Conservation (phyloP, 129 eudicot species). For the Arctium lappa region DNA sequence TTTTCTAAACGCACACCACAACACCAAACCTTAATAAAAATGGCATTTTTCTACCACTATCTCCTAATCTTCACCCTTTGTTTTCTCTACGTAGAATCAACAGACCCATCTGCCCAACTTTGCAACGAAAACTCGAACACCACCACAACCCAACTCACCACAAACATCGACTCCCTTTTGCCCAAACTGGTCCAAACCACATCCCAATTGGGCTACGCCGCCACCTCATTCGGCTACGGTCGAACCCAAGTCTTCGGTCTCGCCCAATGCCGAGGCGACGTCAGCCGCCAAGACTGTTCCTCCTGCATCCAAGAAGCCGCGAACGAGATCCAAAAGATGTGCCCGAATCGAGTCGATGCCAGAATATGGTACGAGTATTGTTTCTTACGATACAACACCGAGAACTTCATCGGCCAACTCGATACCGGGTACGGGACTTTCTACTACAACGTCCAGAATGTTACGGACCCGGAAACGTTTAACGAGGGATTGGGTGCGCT, state of each 20-base stretch:
- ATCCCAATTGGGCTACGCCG: slow-evolving; percentile 38
- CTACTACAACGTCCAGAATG: slow-evolving; percentile 47
- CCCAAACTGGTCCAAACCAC: slow-evolving; percentile 38
- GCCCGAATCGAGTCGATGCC: slow-evolving; percentile 64
- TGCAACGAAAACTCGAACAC: slow-evolving; percentile 39
- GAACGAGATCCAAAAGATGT: slow-evolving; percentile 31
- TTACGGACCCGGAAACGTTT: slow-evolving; percentile 51
- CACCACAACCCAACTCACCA: slow-evolving; percentile 24
- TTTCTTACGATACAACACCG: slow-evolving; percentile 50
- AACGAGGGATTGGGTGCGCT: slow-evolving; percentile 47
- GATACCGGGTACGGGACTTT: slow-evolving; percentile 49
- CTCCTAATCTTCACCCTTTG: slow-evolving; percentile 36
- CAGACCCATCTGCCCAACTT: slow-evolving; percentile 40
- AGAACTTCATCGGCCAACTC: slow-evolving; percentile 49
- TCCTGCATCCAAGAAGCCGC: slow-evolving; percentile 71
- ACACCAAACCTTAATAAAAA: not conserved
- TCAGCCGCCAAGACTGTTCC: slow-evolving; percentile 57
- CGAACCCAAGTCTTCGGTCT: slow-evolving; percentile 53
- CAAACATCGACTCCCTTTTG: slow-evolving; percentile 50
- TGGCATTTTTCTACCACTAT: slow-evolving; percentile 21
- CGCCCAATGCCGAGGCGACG: slow-evolving; percentile 89
- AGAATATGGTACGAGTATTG: slow-evolving; percentile 90
- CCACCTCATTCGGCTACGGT: slow-evolving; percentile 46
- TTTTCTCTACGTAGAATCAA: slow-evolving; percentile 41
- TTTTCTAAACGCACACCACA: not conserved